Base-by-base conservation (phyloP, 371 early-diverging fungal genomes). In the Mucor plumbeus region DNA sequence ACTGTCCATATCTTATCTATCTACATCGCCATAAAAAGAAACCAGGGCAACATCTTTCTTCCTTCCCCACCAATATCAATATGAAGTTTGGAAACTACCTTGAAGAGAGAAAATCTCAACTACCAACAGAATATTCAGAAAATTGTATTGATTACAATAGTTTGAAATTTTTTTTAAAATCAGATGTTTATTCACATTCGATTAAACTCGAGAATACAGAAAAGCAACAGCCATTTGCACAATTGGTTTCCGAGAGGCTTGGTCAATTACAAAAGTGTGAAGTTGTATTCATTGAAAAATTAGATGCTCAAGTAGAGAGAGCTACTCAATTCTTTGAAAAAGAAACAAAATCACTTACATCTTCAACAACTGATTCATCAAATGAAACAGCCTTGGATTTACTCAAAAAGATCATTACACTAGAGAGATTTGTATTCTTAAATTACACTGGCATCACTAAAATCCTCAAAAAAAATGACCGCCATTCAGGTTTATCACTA, bases 11-110 rank as follows among this genome's bases (percentile, higher is more conserved):
- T 58, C 59, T 64, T 34, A 57, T 64, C 50, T 53, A 14, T 11
- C n/a, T 43, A 38, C 34, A n/a, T 19, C 40, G 40, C 56, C 41
- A 26, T 55, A 39, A 21, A 36, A 36, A 53, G 53, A 53, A 53
- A 53, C 19, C n/a, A 17, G 57, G 36, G 33, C 35, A 35, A 47
- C 54, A 33, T 48, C 39, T 36, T 48, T 36, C 41, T 44, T 17
- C 34, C 33, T 38, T 5, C 41, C 47, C 53, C 55, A 39, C 36
- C 35, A 31, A 13, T 39, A 21, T 38, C 33, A 61, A 15, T 5
- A 92, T 92, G 93, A 92, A 92, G 79, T 92, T 90, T 81, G 92
- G 91, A 40, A 85, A 84, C 55, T 91, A 89, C 70, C 81, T 90
- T 44, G 73, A 79, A 21, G 91, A 90, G 78, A 83, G 89, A 54